A percentile compares a stretch with the other conserved stretches of the same genome.
These are phyloP conservation scores for Rhodocollybia butyracea DNA, from an alignment of 768 basidiomycete genomes.

Conservation along the genomic window DNA sequence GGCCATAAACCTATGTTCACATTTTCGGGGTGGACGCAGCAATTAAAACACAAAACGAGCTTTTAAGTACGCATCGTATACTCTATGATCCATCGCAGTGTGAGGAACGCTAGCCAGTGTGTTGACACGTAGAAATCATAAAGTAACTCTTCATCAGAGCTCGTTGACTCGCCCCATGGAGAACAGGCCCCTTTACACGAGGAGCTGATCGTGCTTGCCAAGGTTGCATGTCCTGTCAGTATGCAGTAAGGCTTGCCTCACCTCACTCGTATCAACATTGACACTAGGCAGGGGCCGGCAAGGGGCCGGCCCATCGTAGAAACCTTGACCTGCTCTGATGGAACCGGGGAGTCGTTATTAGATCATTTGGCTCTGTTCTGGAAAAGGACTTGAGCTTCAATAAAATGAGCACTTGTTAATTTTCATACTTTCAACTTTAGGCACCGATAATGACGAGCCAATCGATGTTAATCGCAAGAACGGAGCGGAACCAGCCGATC, in stretches of 20 bases:
- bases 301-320: too few relatives aligned
- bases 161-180: not conserved
- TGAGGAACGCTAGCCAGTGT: not conserved
- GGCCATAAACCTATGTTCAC: not conserved
- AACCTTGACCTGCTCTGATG: too few relatives aligned
- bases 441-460: not conserved
- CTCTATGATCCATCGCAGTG: too few relatives aligned
- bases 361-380: too few relatives aligned
- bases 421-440: not conserved
- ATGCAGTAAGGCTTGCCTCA: not conserved
- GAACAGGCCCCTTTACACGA: not conserved
- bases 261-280: not conserved
- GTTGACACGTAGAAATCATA: not conserved
- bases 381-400: too few relatives aligned
- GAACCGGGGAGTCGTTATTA: too few relatives aligned
- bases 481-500: slow-evolving; percentile 3
- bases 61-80: too few relatives aligned
- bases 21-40: not conserved
- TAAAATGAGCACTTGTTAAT: not conserved
- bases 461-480: too few relatives aligned
- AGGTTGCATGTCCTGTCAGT: not conserved
- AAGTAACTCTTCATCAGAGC: not conserved
- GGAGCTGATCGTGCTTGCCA: not conserved
- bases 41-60: too few relatives aligned
- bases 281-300: too few relatives aligned